Conservation (phyloP, 2,329 filamentous ascomycete genomes). For the Penicillium sp. region DNA sequence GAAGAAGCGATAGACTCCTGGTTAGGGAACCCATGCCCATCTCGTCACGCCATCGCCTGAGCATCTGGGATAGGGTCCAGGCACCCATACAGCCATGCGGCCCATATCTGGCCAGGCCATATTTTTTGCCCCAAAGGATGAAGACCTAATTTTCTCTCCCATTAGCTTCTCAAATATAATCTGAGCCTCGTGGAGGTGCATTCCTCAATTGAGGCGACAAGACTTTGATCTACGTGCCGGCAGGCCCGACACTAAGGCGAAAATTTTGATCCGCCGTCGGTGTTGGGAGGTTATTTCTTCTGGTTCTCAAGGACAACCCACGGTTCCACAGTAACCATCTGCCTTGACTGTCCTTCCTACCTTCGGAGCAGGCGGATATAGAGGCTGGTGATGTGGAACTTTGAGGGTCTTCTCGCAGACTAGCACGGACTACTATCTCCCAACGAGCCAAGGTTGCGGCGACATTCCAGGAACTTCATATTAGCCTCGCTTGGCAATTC, state of each 20-base stretch:
- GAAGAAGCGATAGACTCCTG: background rate
- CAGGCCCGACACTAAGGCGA: background rate
- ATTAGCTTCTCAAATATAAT: conserved; percentile 54
- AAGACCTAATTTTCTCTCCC: conserved; percentile 49
- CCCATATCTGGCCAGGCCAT: conserved; percentile 46
- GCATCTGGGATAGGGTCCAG: conserved; percentile 31
- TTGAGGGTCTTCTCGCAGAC: background rate
- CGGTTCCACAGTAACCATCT: background rate
- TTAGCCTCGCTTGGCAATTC: background rate
- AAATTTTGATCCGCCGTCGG: background rate
- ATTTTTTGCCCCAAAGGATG: conserved; percentile 56
- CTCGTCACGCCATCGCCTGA: conserved; percentile 20
- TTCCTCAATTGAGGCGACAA: background rate
- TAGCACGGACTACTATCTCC: conserved; percentile 10
- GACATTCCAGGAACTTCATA: background rate
- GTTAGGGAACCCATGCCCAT: conserved; percentile 1
- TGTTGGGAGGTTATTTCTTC: background rate
- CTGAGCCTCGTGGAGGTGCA: conserved; percentile 32
- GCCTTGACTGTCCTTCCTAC: background rate
- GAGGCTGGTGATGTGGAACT: conserved; percentile 3
- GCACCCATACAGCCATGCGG: conserved; percentile 6
- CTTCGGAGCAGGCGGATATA: background rate
- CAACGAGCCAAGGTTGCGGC: conserved; percentile 4
- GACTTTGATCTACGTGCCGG: conserved; percentile 1
- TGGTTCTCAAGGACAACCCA: background rate